A percentile compares a stretch with the other conserved stretches of the same genome.
Conservation (phyloP, 805 yeast species). For the Ogataea degrootiae region DNA sequence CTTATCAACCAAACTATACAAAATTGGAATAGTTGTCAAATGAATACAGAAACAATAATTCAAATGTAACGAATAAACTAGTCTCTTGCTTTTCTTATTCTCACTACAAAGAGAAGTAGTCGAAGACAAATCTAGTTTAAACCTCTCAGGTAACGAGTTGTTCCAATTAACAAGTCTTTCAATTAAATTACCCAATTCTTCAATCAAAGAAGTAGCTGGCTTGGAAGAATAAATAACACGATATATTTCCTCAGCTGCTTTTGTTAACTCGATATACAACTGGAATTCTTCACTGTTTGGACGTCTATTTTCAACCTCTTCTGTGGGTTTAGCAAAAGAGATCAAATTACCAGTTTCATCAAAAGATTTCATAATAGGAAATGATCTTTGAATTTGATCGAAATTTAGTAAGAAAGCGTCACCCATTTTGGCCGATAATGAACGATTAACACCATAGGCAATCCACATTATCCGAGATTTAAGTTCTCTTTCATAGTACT, state of each 20-base stretch:
- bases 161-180: conserved; percentile 23
- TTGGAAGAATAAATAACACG: conserved; percentile 16
- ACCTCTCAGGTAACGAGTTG: conserved; percentile 15
- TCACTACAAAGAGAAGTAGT: neutral
- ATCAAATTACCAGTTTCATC: conserved; percentile 6
- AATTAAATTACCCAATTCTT: conserved; percentile 15
- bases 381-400: conserved; percentile 14
- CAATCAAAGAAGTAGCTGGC: conserved; percentile 10
- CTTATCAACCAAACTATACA: conserved; percentile 22
- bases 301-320: neutral
- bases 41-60: conserved; percentile 26
- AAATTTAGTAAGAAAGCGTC: conserved; percentile 14
- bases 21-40: conserved; percentile 25
- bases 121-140: conserved; percentile 6
- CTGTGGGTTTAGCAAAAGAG: neutral
- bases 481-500: conserved; percentile 11
- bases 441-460: conserved; percentile 22
- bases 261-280: conserved; percentile 18
- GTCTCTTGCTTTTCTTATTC: conserved; percentile 13
- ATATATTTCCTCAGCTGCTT: conserved; percentile 21
- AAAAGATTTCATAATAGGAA: conserved; percentile 14
- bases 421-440: conserved; percentile 26
- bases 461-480: conserved; percentile 25
- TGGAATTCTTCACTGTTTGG: conserved; percentile 13
- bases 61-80: conserved; percentile 22